A percentile compares a stretch with the other conserved stretches of the same genome.
Conservation (phyloP, 163 green algal species). For the Chlorella variabilis region DNA sequence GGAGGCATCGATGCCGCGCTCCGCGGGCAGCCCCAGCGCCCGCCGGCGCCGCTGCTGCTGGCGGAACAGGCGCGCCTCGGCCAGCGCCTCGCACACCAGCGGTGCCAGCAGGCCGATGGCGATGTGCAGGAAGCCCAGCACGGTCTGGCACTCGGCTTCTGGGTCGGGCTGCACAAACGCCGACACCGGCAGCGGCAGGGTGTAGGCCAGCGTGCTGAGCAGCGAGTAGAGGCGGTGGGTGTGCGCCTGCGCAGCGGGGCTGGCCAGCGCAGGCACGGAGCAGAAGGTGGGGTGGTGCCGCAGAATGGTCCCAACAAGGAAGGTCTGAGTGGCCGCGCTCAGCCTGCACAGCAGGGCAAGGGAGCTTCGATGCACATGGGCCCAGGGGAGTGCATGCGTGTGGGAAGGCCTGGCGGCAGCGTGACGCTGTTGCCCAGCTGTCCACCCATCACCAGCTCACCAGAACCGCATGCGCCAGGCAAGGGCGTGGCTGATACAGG, state of each 20-base stretch:
- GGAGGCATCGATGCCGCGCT: background rate
- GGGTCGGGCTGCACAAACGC: background rate
- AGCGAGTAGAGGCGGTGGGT: background rate
- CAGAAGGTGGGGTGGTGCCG: background rate
- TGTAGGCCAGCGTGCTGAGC: background rate
- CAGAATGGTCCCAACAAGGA: background rate
- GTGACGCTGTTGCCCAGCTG: too few species aligned
- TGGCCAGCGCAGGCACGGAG: background rate
- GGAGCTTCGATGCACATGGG: too few species aligned
- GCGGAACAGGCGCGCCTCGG: background rate
- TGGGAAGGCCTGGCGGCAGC: too few species aligned
- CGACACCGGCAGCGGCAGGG: background rate
- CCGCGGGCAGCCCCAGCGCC: too few species aligned
- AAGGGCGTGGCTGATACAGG: background rate
- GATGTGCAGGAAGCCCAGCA: background rate
- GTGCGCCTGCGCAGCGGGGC: background rate
- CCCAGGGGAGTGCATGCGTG: background rate
- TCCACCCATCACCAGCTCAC: background rate
- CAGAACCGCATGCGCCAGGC: background rate
- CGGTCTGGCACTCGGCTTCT: background rate
- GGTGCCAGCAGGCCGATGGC: background rate
- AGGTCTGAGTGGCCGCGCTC: background rate
- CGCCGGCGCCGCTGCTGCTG: background rate
- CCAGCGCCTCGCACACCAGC: background rate
- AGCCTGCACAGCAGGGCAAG: background rate